phyloP scores from a whole-genome alignment of 306 rosid species.

The Pyrus communis region DNA sequence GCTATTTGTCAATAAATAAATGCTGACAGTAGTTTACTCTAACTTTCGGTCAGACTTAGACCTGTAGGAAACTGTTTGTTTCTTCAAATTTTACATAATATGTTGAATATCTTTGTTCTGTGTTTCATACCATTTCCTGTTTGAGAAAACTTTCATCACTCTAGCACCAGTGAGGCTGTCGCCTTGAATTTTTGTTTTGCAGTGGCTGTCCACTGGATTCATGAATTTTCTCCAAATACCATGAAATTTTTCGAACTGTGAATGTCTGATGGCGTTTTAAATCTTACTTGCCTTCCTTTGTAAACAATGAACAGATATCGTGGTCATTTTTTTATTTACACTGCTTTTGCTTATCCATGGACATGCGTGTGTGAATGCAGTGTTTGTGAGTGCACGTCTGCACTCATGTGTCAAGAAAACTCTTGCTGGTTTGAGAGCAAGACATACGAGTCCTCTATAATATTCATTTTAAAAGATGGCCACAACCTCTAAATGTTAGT shows the following conservation, averaged over 20 bases:
- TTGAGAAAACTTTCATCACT: background rate
- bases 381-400: background rate
- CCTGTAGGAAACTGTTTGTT: background rate
- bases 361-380: background rate
- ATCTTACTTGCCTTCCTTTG: background rate
- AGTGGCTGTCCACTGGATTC: background rate
- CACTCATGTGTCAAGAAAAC: background rate
- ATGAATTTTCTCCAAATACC: background rate
- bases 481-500: background rate
- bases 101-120: too few species aligned
- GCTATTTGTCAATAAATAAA: background rate
- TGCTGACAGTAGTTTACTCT: background rate
- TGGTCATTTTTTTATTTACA: background rate
- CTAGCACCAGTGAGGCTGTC: background rate
- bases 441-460: background rate
- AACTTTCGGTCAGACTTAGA: background rate
- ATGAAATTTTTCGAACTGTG: background rate
- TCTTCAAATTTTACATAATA: background rate
- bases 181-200: background rate
- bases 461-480: background rate
- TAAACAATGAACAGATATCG: background rate
- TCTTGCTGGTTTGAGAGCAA: background rate
- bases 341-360: background rate
- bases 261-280: background rate
- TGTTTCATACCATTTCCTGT: background rate